Base-by-base conservation (phyloP, 179 eudicot species). In the Dionaea muscipula region DNA sequence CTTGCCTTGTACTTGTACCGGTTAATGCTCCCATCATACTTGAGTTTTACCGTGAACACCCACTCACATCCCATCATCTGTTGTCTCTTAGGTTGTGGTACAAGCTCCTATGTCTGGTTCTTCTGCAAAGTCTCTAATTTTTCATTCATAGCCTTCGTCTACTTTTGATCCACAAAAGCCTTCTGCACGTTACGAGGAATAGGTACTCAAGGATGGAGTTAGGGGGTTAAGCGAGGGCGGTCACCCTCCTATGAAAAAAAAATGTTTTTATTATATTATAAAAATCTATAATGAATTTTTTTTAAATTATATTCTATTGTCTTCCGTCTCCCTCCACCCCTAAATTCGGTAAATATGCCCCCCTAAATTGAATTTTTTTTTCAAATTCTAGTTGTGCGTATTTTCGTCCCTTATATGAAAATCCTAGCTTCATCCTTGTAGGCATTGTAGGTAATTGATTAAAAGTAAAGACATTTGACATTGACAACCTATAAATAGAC, bases 381-480 rank as follows among this genome's bases (percentile, higher is more conserved):
- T n/a, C n/a, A n/a, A n/a, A n/a, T n/a, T n/a, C n/a, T n/a, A n/a
- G n/a, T n/a, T n/a, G n/a, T n/a, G n/a, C n/a, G n/a, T n/a, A n/a
- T n/a, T n/a, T n/a, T n/a, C n/a, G n/a, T n/a, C n/a, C n/a, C n/a
- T n/a, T n/a, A n/a, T n/a, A n/a, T n/a, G n/a, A n/a, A n/a, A n/a
- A n/a, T n/a, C n/a, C n/a, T n/a, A n/a, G n/a, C n/a, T n/a, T n/a
- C n/a, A n/a, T n/a, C n/a, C n/a, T n/a, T n/a, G n/a, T n/a, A n/a
- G n/a, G 3, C 10, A 40, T 17, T 2, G 3, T 5, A 17, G 16
- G 11, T 15, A 40, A 7, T 5, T 40, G 7, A 15, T 40, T 7
- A 15, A 40, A 4, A 15, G 39, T 36, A 36, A 36, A 17, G 3
- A 45, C 57, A 26, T 51, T 49, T 40, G 43, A 61, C 24, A 50